These are phyloP conservation scores for Thelephora aurantiotincta DNA, from an alignment of 768 basidiomycete species.

Conservation along the genomic window DNA sequence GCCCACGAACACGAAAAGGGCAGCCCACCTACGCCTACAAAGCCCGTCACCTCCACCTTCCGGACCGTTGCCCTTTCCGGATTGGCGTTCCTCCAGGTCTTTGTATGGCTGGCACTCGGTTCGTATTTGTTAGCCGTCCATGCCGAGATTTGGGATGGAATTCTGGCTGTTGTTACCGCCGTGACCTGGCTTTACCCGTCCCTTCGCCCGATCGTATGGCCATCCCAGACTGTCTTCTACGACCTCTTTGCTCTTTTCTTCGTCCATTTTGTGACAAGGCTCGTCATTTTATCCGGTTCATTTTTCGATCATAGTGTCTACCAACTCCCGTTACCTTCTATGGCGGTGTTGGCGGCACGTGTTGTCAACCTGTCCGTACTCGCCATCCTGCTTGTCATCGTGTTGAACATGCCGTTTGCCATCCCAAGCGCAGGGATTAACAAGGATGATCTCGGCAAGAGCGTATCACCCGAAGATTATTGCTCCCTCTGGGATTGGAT, in stretches of 20 bases:
- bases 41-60: conserved; percentile 29
- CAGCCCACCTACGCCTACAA: background rate
- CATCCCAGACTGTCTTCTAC: conserved; percentile 42
- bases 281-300: conserved; percentile 37
- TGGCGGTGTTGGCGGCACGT: conserved; percentile 12
- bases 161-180: conserved; percentile 33
- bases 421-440: conserved; percentile 41
- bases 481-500: conserved; percentile 58
- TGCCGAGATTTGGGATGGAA: conserved; percentile 18
- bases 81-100: conserved; percentile 38
- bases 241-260: conserved; percentile 51
- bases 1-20: conserved; percentile 1
- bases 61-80: conserved; percentile 45
- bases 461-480: conserved; percentile 66
- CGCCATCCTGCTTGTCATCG: conserved; percentile 26
- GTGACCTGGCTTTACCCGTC: conserved; percentile 55
- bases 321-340: conserved; percentile 26
- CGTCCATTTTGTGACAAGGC: conserved; percentile 28
- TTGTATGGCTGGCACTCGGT: conserved; percentile 47
- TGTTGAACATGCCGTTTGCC: conserved; percentile 50
- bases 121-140: conserved; percentile 34
- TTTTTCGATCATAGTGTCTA: conserved; percentile 36
- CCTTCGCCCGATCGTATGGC: conserved; percentile 35
- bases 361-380: conserved; percentile 31
- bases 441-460: conserved; percentile 47